phyloP scores from a whole-genome alignment of 768 basidiomycete species.

The Leccinum subgranulosum region DNA sequence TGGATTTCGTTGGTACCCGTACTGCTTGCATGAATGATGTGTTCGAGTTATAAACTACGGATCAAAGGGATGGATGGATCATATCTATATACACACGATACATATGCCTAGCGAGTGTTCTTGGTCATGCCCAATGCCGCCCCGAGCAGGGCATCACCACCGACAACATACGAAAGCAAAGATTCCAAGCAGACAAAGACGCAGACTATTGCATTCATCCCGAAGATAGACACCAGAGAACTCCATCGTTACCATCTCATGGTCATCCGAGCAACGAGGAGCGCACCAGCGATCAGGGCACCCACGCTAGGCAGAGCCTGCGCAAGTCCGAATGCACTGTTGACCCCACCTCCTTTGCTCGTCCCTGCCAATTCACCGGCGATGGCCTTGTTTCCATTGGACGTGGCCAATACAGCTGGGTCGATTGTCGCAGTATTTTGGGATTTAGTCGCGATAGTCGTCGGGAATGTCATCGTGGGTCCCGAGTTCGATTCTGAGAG shows the following conservation, averaged over 20 bases:
- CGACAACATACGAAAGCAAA: constrained; percentile 9
- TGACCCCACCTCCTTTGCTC: constrained; percentile 1
- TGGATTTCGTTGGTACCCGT: not conserved
- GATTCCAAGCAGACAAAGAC: constrained; percentile 11
- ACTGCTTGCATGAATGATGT: not conserved
- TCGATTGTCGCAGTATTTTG: constrained; percentile 56
- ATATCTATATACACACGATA: not conserved
- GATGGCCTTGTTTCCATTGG: constrained; percentile 52
- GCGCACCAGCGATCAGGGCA: constrained; percentile 15
- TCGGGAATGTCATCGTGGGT: constrained; percentile 49
- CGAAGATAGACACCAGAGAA: not conserved
- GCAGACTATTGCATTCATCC: constrained; percentile 1
- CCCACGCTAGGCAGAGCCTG: constrained; percentile 11
- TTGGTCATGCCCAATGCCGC: not conserved
- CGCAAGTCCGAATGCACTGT: constrained; percentile 1
- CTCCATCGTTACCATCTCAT: not conserved
- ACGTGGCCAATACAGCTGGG: constrained; percentile 52
- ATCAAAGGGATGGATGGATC: not conserved
- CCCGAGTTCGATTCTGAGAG: constrained; percentile 33
- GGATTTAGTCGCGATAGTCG: constrained; percentile 36
- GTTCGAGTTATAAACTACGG: too few species aligned
- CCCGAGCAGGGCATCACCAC: not conserved
- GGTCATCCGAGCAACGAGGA: constrained; percentile 7
- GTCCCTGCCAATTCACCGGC: constrained; percentile 14
- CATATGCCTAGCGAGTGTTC: constrained; percentile 1